These are phyloP conservation scores for Leishmania mexicana DNA, from an alignment of 208 protist genomes.

Conservation along the genomic window DNA sequence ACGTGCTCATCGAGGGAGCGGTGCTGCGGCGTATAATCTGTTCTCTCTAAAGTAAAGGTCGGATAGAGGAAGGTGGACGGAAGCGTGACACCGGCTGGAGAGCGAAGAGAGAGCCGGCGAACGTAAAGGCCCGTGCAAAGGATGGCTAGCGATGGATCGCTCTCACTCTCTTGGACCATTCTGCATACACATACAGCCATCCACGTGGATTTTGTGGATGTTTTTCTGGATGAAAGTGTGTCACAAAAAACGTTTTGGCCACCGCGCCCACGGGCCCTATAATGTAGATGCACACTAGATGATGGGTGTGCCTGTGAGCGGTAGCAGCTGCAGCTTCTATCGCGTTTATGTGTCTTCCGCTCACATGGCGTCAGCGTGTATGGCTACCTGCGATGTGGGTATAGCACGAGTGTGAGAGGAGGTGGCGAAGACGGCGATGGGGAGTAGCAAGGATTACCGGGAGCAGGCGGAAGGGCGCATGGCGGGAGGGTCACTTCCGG, in stretches of 20 bases:
- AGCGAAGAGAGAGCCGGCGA: neutral
- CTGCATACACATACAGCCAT: neutral
- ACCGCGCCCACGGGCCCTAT: neutral
- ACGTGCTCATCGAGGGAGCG: neutral
- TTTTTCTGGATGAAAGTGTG: neutral
- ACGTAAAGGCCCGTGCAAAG: neutral
- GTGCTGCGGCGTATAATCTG: neutral
- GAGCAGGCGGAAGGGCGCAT: neutral
- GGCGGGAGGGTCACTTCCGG: no score
- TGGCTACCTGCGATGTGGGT: neutral
- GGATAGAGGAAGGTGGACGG: neutral
- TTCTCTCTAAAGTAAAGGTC: neutral
- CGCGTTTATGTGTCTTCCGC: neutral
- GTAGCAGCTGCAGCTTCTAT: neutral
- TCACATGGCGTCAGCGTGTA: neutral
- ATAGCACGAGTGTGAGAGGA: neutral
- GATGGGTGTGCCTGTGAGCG: neutral
- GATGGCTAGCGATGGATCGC: neutral
- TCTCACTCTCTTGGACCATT: neutral
- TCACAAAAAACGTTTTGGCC: neutral
- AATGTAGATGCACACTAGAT: no score
- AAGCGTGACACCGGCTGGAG: neutral
- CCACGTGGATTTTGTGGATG: neutral
- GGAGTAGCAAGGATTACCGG: neutral
- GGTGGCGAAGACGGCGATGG: neutral